Evolutionary conservation across 208 protist genomes (phyloP).

Genomic region (Acanthamoeba triangularis): DNA sequence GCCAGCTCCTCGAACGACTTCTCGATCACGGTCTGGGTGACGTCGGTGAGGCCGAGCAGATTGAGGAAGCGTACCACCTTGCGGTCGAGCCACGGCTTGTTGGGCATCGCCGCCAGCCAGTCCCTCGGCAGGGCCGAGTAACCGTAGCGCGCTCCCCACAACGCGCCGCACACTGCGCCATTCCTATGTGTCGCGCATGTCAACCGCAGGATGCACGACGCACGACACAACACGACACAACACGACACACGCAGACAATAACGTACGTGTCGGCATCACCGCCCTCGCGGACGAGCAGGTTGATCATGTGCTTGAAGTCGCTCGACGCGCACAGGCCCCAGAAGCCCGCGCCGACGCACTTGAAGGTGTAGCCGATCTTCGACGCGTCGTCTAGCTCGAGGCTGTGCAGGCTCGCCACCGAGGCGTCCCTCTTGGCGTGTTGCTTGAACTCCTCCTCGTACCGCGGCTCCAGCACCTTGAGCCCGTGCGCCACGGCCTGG

Average conservation of each 20-base stretch:
- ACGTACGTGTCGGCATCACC: slow-evolving; percentile 87
- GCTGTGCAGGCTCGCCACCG: not conserved
- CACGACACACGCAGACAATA: slow-evolving; percentile 37
- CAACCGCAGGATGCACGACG: not conserved
- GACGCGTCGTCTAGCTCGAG: slow-evolving; percentile 64
- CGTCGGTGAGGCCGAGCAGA: slow-evolving; percentile 23
- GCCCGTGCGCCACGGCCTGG: not conserved
- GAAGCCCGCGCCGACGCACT: slow-evolving; percentile 82
- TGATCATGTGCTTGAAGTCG: slow-evolving; percentile 83
- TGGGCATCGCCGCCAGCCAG: slow-evolving; percentile 78
- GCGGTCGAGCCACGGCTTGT: slow-evolving; percentile 83
- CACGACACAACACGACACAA: not conserved
- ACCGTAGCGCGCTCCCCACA: slow-evolving; percentile 78
- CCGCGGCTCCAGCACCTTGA: slow-evolving; percentile 52
- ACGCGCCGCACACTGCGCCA: slow-evolving; percentile 79
- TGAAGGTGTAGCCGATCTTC: slow-evolving; percentile 86
- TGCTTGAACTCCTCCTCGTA: slow-evolving; percentile 13
- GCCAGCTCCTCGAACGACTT: not conserved
- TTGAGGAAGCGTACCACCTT: slow-evolving; percentile 76
- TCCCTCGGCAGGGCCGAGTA: slow-evolving; percentile 79
- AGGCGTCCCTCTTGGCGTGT: slow-evolving; percentile 63
- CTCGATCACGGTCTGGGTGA: not conserved
- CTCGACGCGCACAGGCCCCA: slow-evolving; percentile 76
- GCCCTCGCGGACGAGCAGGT: slow-evolving; percentile 81
- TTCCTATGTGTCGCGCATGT: slow-evolving; percentile 49